Percentiles rank a stretch among this genome's conserved stretches.
Conservation (phyloP, 495 filamentous ascomycete genomes). For the Lasiosphaeria ovina region DNA sequence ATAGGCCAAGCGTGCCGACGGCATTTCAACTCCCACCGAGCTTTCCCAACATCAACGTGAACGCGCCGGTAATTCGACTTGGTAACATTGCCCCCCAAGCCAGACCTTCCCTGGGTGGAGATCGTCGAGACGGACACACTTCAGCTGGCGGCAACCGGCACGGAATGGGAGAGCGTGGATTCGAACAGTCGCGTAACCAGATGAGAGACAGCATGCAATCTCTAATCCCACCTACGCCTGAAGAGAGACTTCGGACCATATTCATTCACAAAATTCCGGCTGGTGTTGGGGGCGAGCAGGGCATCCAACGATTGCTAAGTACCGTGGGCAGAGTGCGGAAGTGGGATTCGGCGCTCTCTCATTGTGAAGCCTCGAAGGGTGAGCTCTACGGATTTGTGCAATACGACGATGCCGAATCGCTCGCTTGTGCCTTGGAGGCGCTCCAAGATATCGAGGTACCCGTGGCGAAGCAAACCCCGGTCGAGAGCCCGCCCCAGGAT, state of each 20-base stretch:
- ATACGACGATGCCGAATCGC: slow-evolving; percentile 87
- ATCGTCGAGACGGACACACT: slow-evolving; percentile 39
- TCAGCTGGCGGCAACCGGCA: slow-evolving; percentile 53
- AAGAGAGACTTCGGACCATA: slow-evolving; percentile 87
- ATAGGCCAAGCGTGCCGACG: slow-evolving; percentile 74
- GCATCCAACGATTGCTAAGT: slow-evolving; percentile 75
- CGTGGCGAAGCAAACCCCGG: slow-evolving; percentile 63
- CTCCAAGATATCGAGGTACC: slow-evolving; percentile 86
- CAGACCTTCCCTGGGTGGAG: slow-evolving; percentile 55
- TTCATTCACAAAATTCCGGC: slow-evolving; percentile 86
- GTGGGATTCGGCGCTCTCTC: slow-evolving; percentile 63
- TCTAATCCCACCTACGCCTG: slow-evolving; percentile 78
- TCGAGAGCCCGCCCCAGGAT: slow-evolving; percentile 42
- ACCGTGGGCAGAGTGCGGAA: slow-evolving; percentile 75
- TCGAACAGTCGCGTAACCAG: slow-evolving; percentile 67
- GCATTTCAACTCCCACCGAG: slow-evolving; percentile 89
- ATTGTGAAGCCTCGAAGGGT: slow-evolving; percentile 77
- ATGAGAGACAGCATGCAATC: slow-evolving; percentile 73
- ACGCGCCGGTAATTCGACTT: slow-evolving; percentile 91
- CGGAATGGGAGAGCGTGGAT: slow-evolving; percentile 64
- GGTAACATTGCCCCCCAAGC: slow-evolving; percentile 65
- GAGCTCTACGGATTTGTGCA: slow-evolving; percentile 95
- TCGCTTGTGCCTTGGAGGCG: slow-evolving; percentile 82
- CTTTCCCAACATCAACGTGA: slow-evolving; percentile 97
- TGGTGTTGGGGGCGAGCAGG: slow-evolving; percentile 72